phyloP scores from a whole-genome alignment of 2,329 filamentous ascomycete species.

The Dichotomopilus funicola region DNA sequence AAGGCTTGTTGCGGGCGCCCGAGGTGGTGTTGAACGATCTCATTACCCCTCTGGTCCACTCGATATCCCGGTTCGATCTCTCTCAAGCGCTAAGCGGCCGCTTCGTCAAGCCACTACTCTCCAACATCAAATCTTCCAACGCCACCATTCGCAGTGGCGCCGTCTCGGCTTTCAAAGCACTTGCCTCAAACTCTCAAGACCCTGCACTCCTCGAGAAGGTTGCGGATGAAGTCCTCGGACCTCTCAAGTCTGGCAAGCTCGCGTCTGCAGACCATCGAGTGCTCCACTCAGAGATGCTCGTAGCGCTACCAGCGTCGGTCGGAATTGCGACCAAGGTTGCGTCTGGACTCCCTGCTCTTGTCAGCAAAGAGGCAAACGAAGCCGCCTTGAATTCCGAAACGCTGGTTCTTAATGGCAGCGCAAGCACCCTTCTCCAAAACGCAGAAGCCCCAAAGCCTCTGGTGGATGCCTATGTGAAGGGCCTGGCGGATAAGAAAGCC shows the following conservation, averaged over 20 bases:
- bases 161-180: constrained; percentile 62
- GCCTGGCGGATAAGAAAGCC: constrained; percentile 76
- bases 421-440: constrained; percentile 54
- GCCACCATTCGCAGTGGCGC: constrained; percentile 68
- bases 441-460: constrained; percentile 58
- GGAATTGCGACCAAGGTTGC: constrained; percentile 61
- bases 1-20: constrained; percentile 79
- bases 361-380: constrained; percentile 85
- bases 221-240: constrained; percentile 68
- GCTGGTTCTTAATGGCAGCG: constrained; percentile 59
- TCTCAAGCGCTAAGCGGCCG: constrained; percentile 65
- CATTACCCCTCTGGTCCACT: constrained; percentile 63
- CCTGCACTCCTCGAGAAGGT: constrained; percentile 56
- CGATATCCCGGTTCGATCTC: constrained; percentile 70
- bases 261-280: constrained; percentile 78
- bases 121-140: constrained; percentile 89
- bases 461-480: constrained; percentile 69
- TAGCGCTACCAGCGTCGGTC: constrained; percentile 53
- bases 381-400: constrained; percentile 71
- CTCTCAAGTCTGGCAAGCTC: constrained; percentile 78
- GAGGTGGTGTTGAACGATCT: constrained; percentile 82
- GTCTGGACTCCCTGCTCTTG: constrained; percentile 58
- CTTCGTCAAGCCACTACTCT: constrained; percentile 79
- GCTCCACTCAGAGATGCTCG: constrained; percentile 74
- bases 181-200: constrained; percentile 58